Evolutionary conservation across 257 asterid species (phyloP), one percentile per base, ranked within the genome.

Genomic region (Leptodermis oblonga): DNA sequence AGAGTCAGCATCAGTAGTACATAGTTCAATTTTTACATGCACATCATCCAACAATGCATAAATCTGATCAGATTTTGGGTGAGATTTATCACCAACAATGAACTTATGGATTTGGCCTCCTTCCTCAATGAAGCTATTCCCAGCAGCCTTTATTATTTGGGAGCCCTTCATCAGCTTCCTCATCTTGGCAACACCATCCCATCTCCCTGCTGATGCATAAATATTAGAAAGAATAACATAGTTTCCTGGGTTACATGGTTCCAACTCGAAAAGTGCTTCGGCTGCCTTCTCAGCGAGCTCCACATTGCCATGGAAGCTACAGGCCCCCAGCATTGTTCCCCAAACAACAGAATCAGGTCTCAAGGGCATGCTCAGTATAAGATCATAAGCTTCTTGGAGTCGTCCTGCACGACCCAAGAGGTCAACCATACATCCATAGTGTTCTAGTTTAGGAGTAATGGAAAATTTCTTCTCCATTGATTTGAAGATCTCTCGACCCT

Each of bases 251-350:
- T 89, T 89, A 86, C 88, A 70, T 0, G 94, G 96, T 70, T 89
- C 97, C 82, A 82, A 70, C 70, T 49, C 42, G 64, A 84, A 86
- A 30, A 87, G 85, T 39, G 84, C 69, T 73, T 83, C 86, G 0
- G 89, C 89, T 25, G 94, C 98, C 70, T 67, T 85, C 84, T 92
- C 95, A 0, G 85, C 95, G 30, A 79, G 70, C 67, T 87, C 92
- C 30, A 89, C 84, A 17, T 89, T 85, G 37, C 86, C 85, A 64
- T 86, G 86, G 73, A 92, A 92, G 80, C 95, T 92, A 81, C 95
- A 92, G 5, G 94, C 95, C 26, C 94, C 95, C 0, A 87, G 85
- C 77, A 90, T 66, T n/a, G 90, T 75, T 72, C 97, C 98, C 96
- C 98, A 92, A 10, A 92, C 82, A 36, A 92, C 90, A 17, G 94